Base-by-base conservation (phyloP, 805 yeast genomes). In the Candida endomychidarum region DNA sequence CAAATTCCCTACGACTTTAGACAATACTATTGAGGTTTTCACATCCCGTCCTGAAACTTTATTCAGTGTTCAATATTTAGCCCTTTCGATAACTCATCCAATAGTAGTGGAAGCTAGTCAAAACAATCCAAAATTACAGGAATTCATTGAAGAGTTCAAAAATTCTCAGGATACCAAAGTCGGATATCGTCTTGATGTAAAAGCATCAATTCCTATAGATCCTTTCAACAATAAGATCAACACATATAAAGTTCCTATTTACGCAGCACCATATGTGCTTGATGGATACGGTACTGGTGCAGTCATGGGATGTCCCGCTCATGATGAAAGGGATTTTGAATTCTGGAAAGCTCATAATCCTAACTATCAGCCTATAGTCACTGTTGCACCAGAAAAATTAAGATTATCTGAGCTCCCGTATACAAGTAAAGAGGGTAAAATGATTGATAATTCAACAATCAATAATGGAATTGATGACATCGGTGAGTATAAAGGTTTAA, bases 221-320 rank as follows among this genome's bases (percentile, higher is more conserved):
- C 57, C 67, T 1, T 34, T 20, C 17, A 28, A 50, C 16, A 61
- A 64, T 12, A 37, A 51, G 2, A 14, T 11, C 1, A 32, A 39
- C 5, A 22, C 21, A 0, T 63, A 33, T 40, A 55, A 60, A 2
- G 43, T 91, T 4, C 97, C 97, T 0, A 79, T 91, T 0, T 93
- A 77, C 65, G 90, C 75, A 2, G 96, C 98, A 0, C 96, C 96
- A 0, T 93, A 90, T 59, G 98, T 91, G 0, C 57, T 91, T 24
- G 80, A 85, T 3, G 65, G 75, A 3, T 91, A 91, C 56, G 97
- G 97, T 0, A 79, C 79, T 41, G 96, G 96, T 27, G 96, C 96
- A 0, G 98, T 91, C 0, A 91, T 93, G 98, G 99, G 99, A 1
- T 87, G 95, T 52, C 99, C 99, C 2, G 96, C 85, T 0, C 97